These are phyloP conservation scores for Paramarasmius palmivorus DNA, from an alignment of 1,284 basidiomycete species.

Conservation along the genomic window DNA sequence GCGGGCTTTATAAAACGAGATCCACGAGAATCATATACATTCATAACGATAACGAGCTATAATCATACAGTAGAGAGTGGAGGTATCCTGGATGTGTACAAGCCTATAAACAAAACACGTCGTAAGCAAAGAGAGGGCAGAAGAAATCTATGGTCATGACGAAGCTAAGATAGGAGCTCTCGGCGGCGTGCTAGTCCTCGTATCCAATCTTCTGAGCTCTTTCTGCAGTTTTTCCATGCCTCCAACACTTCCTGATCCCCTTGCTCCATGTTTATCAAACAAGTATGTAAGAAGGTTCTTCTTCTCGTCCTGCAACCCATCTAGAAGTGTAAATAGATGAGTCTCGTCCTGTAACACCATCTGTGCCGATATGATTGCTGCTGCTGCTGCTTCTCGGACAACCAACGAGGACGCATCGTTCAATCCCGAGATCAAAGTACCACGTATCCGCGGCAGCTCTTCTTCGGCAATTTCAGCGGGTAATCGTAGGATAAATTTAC, in stretches of 20 bases:
- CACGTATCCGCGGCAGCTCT: constrained; percentile 73
- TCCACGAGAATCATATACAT: too few relatives aligned
- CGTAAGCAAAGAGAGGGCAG: neutral
- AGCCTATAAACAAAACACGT: too few relatives aligned
- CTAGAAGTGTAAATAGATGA: constrained; percentile 74
- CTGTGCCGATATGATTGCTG: constrained; percentile 78
- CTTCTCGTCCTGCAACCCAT: constrained; percentile 80
- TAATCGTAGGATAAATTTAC: constrained; percentile 76
- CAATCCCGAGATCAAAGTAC: constrained; percentile 68
- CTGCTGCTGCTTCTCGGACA: constrained; percentile 79
- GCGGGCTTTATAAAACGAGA: too few relatives aligned
- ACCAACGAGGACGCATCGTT: constrained; percentile 72
- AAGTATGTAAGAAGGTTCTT: constrained; percentile 84
- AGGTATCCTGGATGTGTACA: too few relatives aligned
- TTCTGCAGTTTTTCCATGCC: constrained; percentile 70
- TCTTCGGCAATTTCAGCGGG: constrained; percentile 84
- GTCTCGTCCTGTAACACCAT: constrained; percentile 77
- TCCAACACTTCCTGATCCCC: constrained; percentile 46
- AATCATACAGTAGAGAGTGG: too few relatives aligned
- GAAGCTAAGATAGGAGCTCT: constrained; percentile 17
- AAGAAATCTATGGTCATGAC: neutral
- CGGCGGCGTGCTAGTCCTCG: constrained; percentile 67
- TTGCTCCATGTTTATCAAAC: constrained; percentile 79
- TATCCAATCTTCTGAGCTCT: constrained; percentile 75
- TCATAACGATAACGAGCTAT: too few relatives aligned